A percentile compares a stretch with the other conserved stretches of the same genome.
Evolutionary conservation across 2,329 filamentous ascomycete genomes (phyloP).

Genomic region (Alternaria gaisen): DNA sequence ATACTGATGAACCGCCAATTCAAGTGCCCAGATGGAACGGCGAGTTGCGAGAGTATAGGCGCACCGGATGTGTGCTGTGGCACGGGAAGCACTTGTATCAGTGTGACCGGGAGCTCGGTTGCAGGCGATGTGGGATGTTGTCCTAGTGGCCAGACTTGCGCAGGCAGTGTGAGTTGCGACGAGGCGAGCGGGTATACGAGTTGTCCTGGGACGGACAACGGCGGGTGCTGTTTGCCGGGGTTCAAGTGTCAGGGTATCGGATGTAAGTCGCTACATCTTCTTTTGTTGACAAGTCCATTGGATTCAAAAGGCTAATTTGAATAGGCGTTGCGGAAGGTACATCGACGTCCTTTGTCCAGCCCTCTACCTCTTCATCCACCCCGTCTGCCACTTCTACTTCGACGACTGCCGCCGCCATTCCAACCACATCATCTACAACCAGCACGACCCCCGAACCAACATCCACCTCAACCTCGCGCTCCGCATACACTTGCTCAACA

Average conservation of each 20-base stretch:
- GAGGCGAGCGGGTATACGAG: constrained; percentile 66
- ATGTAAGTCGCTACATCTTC: constrained; percentile 62
- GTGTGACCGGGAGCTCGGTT: constrained; percentile 55
- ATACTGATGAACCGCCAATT: constrained; percentile 65
- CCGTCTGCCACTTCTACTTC: constrained; percentile 33
- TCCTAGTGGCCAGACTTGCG: constrained; percentile 70
- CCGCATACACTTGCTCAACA: constrained; percentile 52
- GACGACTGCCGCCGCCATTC: constrained; percentile 52
- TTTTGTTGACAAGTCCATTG: fast-evolving
- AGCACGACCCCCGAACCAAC: constrained; percentile 16
- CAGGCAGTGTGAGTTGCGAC: constrained; percentile 70
- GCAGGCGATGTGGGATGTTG: constrained; percentile 80
- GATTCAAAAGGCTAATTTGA: constrained; percentile 1
- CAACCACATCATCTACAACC: constrained; percentile 35
- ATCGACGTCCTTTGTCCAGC: constrained; percentile 42
- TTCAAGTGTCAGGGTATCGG: constrained; percentile 75
- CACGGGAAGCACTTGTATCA: constrained; percentile 70
- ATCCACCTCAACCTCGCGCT: constrained; percentile 17
- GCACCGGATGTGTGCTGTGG: constrained; percentile 77
- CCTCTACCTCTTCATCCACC: constrained; percentile 15
- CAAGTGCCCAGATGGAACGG: constrained; percentile 72
- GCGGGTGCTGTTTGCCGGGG: constrained; percentile 78
- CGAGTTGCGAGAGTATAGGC: constrained; percentile 69
- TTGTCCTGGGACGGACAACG: constrained; percentile 71
- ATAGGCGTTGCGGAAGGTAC: constrained; percentile 43